Evolutionary conservation across 805 yeast genomes (phyloP).

Genomic region (Nakazawaea molendinolei): DNA sequence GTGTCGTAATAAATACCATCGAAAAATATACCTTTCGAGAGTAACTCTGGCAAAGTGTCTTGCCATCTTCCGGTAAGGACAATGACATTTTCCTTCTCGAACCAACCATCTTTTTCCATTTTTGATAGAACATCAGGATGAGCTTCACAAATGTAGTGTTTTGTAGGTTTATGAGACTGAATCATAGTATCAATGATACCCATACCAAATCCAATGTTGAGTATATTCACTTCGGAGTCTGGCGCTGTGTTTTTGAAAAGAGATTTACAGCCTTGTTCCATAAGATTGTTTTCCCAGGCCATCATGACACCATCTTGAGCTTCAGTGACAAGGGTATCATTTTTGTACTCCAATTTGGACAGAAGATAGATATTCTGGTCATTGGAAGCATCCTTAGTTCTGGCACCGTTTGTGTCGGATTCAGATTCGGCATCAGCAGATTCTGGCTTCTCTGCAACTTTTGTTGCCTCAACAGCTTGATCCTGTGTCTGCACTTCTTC

Average conservation of each 20-base stretch:
- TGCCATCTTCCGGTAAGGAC: conserved; percentile 92
- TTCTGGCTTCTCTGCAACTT: conserved; percentile 14
- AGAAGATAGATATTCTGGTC: conserved; percentile 58
- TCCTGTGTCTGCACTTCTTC: no score
- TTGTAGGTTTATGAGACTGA: conserved; percentile 47
- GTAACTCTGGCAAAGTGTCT: conserved; percentile 59
- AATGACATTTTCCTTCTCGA: conserved; percentile 61
- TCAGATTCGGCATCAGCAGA: conserved; percentile 8
- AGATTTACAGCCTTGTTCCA: conserved; percentile 75
- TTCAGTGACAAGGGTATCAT: conserved; percentile 64
- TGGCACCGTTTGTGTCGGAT: no score
- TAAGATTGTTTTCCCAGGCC: conserved; percentile 87
- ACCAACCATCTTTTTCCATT: conserved; percentile 76
- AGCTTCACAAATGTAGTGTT: conserved; percentile 88
- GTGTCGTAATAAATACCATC: conserved; percentile 94
- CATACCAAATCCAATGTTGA: conserved; percentile 95
- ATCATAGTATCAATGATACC: conserved; percentile 87
- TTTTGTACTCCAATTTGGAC: conserved; percentile 61
- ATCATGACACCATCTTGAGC: conserved; percentile 91
- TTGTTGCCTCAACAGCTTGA: conserved; percentile 17
- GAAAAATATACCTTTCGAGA: conserved; percentile 64
- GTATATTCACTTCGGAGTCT: conserved; percentile 37
- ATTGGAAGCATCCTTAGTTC: conserved; percentile 49
- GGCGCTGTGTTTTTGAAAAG: conserved; percentile 43
- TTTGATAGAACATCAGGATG: conserved; percentile 84